Evolutionary conservation across 2,329 filamentous ascomycete species (phyloP).

Genomic region (Trichoderma atroviride): DNA sequence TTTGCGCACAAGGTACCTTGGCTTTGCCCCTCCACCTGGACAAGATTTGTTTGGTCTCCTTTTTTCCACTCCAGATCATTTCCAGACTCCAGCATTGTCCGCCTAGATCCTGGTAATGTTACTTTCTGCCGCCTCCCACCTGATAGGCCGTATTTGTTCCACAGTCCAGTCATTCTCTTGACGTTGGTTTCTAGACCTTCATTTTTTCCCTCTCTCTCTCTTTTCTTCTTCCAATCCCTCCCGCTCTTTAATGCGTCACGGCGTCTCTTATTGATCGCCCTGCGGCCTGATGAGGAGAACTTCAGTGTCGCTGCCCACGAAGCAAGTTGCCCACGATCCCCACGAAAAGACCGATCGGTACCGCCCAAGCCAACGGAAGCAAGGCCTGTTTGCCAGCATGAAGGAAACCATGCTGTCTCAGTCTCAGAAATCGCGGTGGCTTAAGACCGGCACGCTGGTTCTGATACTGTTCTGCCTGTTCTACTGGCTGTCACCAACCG

Average conservation of each 20-base stretch:
- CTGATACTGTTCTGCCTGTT: constrained; percentile 63
- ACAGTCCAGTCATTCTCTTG: constrained; percentile 17
- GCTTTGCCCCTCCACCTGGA: constrained; percentile 6
- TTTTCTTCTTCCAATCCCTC: constrained; percentile 3
- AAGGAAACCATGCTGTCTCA: constrained; percentile 64
- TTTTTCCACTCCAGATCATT: constrained; percentile 19
- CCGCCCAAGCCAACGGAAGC: constrained; percentile 49
- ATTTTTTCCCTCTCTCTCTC: not conserved
- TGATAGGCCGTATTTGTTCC: constrained; percentile 12
- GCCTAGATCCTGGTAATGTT: constrained; percentile 6
- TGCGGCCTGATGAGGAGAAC: constrained; percentile 61
- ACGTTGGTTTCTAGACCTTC: constrained; percentile 3
- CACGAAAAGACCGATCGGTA: constrained; percentile 68
- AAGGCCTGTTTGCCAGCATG: constrained; percentile 56
- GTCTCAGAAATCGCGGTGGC: constrained; percentile 65
- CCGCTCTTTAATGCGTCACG: constrained; percentile 33
- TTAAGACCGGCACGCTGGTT: constrained; percentile 66
- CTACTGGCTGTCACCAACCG: constrained; percentile 64
- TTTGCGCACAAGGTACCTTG: not conserved
- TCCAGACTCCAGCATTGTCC: constrained; percentile 8
- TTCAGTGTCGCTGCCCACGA: constrained; percentile 64
- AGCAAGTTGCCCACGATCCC: constrained; percentile 62
- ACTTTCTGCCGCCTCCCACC: constrained; percentile 1
- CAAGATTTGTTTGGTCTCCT: constrained; percentile 10
- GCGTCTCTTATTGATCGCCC: constrained; percentile 33